These are phyloP conservation scores for Lichina pygmaea DNA, from an alignment of 495 filamentous ascomycete genomes.

Conservation along the genomic window DNA sequence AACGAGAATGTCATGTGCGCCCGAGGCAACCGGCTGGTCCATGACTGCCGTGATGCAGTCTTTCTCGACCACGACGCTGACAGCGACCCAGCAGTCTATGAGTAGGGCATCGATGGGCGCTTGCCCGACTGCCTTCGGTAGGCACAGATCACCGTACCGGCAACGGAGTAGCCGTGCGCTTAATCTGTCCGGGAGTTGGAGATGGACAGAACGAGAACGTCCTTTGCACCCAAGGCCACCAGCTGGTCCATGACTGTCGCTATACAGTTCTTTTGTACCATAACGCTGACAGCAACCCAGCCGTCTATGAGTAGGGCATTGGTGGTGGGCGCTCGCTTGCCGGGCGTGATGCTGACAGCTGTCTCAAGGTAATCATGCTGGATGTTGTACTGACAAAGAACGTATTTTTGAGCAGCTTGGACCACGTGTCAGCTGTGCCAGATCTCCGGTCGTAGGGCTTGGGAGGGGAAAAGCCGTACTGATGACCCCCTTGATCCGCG, in stretches of 20 bases:
- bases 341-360: constrained; percentile 65
- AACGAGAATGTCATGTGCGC: constrained; percentile 78
- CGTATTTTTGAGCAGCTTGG: constrained; percentile 70
- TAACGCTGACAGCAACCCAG: constrained; percentile 81
- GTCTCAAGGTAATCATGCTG: constrained; percentile 32
- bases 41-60: constrained; percentile 67
- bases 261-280: constrained; percentile 80
- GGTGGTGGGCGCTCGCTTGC: constrained; percentile 81
- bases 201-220: constrained; percentile 73
- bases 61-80: constrained; percentile 83
- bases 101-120: too few species aligned
- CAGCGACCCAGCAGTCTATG: constrained; percentile 36
- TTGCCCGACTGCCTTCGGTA: constrained; percentile 3
- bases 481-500: constrained; percentile 75
- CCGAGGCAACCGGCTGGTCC: constrained; percentile 58
- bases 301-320: constrained; percentile 62
- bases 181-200: constrained; percentile 48
- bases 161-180: background rate
- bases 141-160: constrained; percentile 1
- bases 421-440: constrained; percentile 2
- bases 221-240: constrained; percentile 48
- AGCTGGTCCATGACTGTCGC: constrained; percentile 82
- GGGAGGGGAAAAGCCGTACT: constrained; percentile 18
- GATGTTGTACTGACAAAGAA: constrained; percentile 93
- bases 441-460: background rate